Percentiles rank a stretch among this genome's conserved stretches.
These are phyloP conservation scores for Gilbertella persicaria DNA, from an alignment of 371 early-diverging fungal species.

Conservation along the genomic window DNA sequence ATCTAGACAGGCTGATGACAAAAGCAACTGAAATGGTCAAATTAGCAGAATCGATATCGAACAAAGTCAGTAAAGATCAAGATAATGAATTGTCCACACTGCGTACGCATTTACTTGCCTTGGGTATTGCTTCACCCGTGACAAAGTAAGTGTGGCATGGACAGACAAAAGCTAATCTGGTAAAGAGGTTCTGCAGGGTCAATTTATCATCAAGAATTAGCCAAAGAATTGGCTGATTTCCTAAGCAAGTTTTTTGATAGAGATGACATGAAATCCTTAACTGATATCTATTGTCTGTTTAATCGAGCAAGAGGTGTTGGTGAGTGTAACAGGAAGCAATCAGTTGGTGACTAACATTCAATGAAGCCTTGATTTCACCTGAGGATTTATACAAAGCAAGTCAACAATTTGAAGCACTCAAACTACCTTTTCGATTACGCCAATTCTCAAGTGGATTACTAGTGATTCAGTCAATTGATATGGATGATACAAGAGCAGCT, in stretches of 20 bases:
- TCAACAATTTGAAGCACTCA: conserved; percentile 60
- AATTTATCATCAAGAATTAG: conserved; percentile 81
- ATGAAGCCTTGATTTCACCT: conserved; percentile 81
- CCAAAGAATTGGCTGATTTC: conserved; percentile 83
- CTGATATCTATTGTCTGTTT: conserved; percentile 89
- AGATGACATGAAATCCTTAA: conserved; percentile 78
- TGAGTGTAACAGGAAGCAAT: conserved; percentile 29
- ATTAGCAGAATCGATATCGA: conserved; percentile 76
- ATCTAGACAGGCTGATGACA: conserved; percentile 81
- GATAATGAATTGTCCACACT: conserved; percentile 59
- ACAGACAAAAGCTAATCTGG: neutral
- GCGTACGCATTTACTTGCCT: conserved; percentile 72
- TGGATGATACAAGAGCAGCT: conserved; percentile 74
- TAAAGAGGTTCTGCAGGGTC: conserved; percentile 80
- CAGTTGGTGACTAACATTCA: neutral
- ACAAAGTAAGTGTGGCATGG: conserved; percentile 59
- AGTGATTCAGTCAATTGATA: conserved; percentile 70
- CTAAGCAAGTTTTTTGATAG: conserved; percentile 62
- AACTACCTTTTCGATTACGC: conserved; percentile 74
- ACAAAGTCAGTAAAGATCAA: conserved; percentile 58
- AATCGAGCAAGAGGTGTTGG: conserved; percentile 90
- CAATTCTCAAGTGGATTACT: conserved; percentile 78
- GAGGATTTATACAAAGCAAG: conserved; percentile 82
- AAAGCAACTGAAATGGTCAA: conserved; percentile 88
- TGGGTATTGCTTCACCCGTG: conserved; percentile 88